phyloP scores from a whole-genome alignment of 2,329 filamentous ascomycete genomes.

The Fusarium sterilihyphosum region DNA sequence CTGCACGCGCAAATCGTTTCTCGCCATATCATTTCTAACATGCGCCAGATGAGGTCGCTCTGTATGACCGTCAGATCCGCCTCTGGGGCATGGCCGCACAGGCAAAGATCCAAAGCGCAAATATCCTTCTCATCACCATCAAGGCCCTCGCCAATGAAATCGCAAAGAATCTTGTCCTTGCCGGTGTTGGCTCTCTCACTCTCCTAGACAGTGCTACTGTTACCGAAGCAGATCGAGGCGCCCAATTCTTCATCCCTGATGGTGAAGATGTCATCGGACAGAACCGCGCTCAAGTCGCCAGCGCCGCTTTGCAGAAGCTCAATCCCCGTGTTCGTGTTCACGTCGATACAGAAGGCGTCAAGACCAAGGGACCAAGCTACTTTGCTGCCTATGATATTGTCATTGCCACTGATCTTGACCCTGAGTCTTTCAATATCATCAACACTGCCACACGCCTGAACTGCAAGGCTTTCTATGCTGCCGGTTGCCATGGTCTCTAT shows the following conservation, averaged over 20 bases:
- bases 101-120: conserved; percentile 88
- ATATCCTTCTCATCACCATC: conserved; percentile 88
- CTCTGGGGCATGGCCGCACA: conserved; percentile 97
- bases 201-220: conserved; percentile 83
- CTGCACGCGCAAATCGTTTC: not conserved
- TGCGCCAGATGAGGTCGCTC: conserved; percentile 84
- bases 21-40: conserved; percentile 12
- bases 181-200: conserved; percentile 90
- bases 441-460: conserved; percentile 87
- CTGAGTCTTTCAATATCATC: conserved; percentile 77
- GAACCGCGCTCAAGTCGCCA: conserved; percentile 86
- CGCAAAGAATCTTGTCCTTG: conserved; percentile 95
- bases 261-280: conserved; percentile 76
- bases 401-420: conserved; percentile 88
- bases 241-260: conserved; percentile 81
- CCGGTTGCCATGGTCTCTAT: conserved; percentile 87
- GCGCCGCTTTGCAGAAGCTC: conserved; percentile 80
- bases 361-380: conserved; percentile 75
- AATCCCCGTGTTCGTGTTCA: conserved; percentile 87
- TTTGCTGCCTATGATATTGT: conserved; percentile 84
- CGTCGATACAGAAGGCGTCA: conserved; percentile 74
- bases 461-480: conserved; percentile 86
- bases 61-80: conserved; percentile 97
- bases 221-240: conserved; percentile 81
- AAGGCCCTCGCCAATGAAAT: conserved; percentile 92